Percentiles rank a stretch among this genome's conserved stretches.
These are phyloP conservation scores for Tolypocladium guangdongense DNA, from an alignment of 2,329 filamentous ascomycete genomes.

Conservation along the genomic window DNA sequence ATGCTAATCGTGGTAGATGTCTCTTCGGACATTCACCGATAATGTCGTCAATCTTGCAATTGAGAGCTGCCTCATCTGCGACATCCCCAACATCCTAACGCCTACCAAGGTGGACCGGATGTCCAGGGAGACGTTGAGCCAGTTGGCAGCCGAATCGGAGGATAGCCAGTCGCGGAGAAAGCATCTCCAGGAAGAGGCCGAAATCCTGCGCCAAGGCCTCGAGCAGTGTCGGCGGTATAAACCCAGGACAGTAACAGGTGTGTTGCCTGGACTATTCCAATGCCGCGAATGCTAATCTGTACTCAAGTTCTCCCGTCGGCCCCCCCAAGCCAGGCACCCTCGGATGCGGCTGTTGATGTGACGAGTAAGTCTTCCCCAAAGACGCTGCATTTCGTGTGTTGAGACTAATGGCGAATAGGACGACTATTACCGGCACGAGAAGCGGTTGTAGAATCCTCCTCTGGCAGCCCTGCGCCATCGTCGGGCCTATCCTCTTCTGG, in stretches of 20 bases:
- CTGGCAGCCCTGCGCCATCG: too few species aligned
- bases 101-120: conserved; percentile 10
- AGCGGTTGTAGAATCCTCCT: too few species aligned
- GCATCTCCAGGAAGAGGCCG: conserved; percentile 2
- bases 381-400: too few species aligned
- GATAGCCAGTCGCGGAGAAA: conserved; percentile 7
- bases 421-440: too few species aligned
- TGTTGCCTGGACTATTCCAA: neutral
- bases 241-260: neutral
- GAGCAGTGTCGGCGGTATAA: conserved; percentile 1
- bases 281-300: neutral
- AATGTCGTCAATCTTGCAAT: conserved; percentile 36
- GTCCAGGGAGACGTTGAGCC: conserved; percentile 9
- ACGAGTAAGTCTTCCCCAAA: too few species aligned
- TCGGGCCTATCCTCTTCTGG: too few species aligned
- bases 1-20: conserved; percentile 19
- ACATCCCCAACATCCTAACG: conserved; percentile 29
- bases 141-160: conserved; percentile 21
- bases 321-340: too few species aligned
- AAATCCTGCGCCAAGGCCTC: neutral
- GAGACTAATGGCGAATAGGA: too few species aligned
- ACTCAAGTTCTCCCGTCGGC: too few species aligned
- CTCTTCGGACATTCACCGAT: conserved; percentile 32
- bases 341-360: too few species aligned
- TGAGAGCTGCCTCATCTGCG: conserved; percentile 34